phyloP scores from a whole-genome alignment of 208 protist genomes.

The Crithidia brevicula region DNA sequence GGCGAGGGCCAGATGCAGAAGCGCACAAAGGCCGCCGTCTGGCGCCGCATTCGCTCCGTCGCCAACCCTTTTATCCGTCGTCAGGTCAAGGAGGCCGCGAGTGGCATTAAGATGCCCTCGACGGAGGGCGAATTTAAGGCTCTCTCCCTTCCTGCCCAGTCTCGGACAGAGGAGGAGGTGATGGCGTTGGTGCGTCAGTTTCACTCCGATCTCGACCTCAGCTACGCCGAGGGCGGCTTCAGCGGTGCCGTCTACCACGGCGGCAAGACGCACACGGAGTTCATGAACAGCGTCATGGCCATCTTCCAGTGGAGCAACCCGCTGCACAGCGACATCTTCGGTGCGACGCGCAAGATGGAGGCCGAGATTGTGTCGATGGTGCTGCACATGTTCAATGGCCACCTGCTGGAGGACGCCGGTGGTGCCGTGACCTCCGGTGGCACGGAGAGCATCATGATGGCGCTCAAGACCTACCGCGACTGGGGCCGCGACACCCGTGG shows the following conservation, averaged over 20 bases:
- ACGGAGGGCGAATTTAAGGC: conserved; percentile 77
- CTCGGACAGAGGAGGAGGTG: conserved; percentile 58
- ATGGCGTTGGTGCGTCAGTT: conserved; percentile 48
- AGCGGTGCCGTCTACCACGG: conserved; percentile 96
- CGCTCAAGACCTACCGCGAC: conserved; percentile 97
- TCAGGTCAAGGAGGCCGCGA: conserved; percentile 44
- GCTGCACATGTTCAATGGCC: conserved; percentile 94
- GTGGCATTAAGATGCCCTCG: conserved; percentile 68
- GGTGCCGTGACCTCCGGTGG: conserved; percentile 97
- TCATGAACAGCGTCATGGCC: conserved; percentile 91
- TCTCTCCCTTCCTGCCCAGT: conserved; percentile 57
- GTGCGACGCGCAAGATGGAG: conserved; percentile 97
- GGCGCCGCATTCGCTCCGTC: conserved; percentile 58
- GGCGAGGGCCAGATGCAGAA: conserved; percentile 56
- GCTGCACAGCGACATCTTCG: conserved; percentile 96
- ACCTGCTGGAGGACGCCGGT: conserved; percentile 84
- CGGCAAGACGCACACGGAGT: conserved; percentile 69
- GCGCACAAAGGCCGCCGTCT: conserved; percentile 57
- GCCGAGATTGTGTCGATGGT: conserved; percentile 97
- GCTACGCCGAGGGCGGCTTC: conserved; percentile 75
- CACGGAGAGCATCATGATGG: conserved; percentile 98
- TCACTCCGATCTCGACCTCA: conserved; percentile 74
- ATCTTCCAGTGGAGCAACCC: conserved; percentile 96
- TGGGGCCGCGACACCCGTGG: conserved; percentile 76
- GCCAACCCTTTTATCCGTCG: conserved; percentile 61